Base-by-base conservation (phyloP, 331 rosid species). In the Ulmus americana region DNA sequence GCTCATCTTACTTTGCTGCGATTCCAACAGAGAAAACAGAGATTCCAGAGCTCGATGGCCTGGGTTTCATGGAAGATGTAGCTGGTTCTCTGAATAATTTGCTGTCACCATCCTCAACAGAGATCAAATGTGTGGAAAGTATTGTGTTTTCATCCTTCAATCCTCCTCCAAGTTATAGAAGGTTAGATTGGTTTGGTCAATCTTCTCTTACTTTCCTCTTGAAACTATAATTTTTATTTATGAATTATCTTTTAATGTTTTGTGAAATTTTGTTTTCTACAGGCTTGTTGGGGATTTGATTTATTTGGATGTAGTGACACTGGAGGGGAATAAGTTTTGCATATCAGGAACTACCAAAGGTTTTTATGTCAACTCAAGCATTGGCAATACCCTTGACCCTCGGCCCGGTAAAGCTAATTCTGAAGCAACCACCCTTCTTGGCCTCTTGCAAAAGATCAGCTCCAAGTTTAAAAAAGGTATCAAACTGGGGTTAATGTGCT, bases 261-360 rank as follows among this genome's bases (percentile, higher is more conserved):
- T 46, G 49, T 68, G 71, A 55, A 53, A 22, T 73, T 38, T 71
- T 70, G 63, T 43, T 83, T 57, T 6, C 65, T 51, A 64, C 78
- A 94, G 99, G 91, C 96, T 94, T 42, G 86, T 84, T 64, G 99
- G 99, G 63, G 99, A 94, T 82, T 81, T 94, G 83, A 85, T 94
- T 74, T 94, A 94, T 74, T 80, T 94, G 88, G 99, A 94, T 81
- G 95, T 90, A 38, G 61, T 78, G 65, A 87, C 99, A 13, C 77
- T 85, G 67, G 99, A 94, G 84, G 96, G 96, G 44, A 85, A 76
- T 76, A 87, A 85, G 66, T 83, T 71, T 69, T 94, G 96, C 38
- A 87, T 94, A 44, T 85, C 97, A 5, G 99, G 99, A 69, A 84
- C 88, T 61, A 81, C 97, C 11, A 85, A 84, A 75, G 2, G 57